Evolutionary conservation across 352 stramenopile species (phyloP).

Genomic region (Phytophthora macrochlamydospora): DNA sequence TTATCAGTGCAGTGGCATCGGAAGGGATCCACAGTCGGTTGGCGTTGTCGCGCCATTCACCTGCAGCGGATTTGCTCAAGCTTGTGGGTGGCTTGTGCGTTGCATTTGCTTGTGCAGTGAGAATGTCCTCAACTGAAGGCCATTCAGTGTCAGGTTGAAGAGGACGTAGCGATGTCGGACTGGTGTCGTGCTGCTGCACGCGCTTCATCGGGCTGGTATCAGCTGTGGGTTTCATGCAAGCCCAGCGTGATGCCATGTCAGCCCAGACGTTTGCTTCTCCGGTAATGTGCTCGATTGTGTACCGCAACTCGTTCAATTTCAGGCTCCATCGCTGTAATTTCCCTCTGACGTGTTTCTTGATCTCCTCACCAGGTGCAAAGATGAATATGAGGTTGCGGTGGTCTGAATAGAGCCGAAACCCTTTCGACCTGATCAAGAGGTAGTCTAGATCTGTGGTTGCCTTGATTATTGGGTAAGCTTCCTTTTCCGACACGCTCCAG

Average conservation of each 20-base stretch:
- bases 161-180: too few relatives aligned
- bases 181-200: neutral
- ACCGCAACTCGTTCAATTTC: slow-evolving; percentile 5
- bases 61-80: too few relatives aligned
- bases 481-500: slow-evolving; percentile 8
- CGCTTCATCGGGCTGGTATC: slow-evolving; percentile 4
- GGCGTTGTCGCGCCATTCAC: too few relatives aligned
- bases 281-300: slow-evolving; percentile 5
- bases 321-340: slow-evolving; percentile 6
- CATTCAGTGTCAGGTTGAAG: too few relatives aligned
- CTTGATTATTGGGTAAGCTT: slow-evolving; percentile 2
- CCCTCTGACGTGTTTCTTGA: slow-evolving; percentile 9
- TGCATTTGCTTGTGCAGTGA: too few relatives aligned
- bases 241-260: neutral
- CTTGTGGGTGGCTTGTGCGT: too few relatives aligned
- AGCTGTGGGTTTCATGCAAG: neutral
- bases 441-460: slow-evolving; percentile 4
- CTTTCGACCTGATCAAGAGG: slow-evolving; percentile 4
- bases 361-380: slow-evolving; percentile 1
- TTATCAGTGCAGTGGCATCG: too few relatives aligned
- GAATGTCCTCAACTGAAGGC: too few relatives aligned
- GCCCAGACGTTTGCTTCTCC: slow-evolving; percentile 3
- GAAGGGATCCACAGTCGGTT: too few relatives aligned
- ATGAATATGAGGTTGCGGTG: slow-evolving; percentile 8
- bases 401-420: slow-evolving; percentile 2